These are phyloP conservation scores for Apiospora malaysiana DNA, from an alignment of 2,329 filamentous ascomycete genomes.

Conservation along the genomic window DNA sequence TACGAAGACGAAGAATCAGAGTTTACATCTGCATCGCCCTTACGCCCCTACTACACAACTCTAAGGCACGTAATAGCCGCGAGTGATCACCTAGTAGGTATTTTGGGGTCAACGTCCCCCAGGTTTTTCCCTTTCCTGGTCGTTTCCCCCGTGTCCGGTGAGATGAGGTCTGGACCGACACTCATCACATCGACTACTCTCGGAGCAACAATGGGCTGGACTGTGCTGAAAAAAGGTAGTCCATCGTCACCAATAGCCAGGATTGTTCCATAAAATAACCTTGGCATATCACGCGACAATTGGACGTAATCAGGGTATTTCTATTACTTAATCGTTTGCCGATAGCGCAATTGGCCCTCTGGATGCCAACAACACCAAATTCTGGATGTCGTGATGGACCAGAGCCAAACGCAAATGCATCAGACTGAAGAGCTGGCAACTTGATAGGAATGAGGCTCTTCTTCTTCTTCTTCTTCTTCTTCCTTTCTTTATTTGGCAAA, in stretches of 20 bases:
- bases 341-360: conserved; percentile 11
- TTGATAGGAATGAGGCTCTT: neutral
- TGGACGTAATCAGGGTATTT: conserved; percentile 19
- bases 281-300: conserved; percentile 16
- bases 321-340: conserved; percentile 18
- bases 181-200: neutral
- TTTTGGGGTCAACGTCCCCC: neutral
- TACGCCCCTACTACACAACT: neutral
- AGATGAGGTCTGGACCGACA: neutral
- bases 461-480: too few relatives aligned
- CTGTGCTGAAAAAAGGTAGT: neutral
- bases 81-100: neutral
- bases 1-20: neutral
- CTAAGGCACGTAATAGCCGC: conserved; percentile 3
- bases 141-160: neutral
- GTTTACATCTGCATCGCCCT: neutral
- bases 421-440: neutral
- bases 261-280: conserved; percentile 2
- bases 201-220: neutral
- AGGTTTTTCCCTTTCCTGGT: neutral
- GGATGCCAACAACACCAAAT: neutral
- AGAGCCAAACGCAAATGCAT: neutral
- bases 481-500: neutral
- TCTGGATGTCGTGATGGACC: conserved; percentile 1
- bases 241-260: neutral